Evolutionary conservation across 23 red algal genomes (phyloP).

Genomic region (Gracilaria domingensis): DNA sequence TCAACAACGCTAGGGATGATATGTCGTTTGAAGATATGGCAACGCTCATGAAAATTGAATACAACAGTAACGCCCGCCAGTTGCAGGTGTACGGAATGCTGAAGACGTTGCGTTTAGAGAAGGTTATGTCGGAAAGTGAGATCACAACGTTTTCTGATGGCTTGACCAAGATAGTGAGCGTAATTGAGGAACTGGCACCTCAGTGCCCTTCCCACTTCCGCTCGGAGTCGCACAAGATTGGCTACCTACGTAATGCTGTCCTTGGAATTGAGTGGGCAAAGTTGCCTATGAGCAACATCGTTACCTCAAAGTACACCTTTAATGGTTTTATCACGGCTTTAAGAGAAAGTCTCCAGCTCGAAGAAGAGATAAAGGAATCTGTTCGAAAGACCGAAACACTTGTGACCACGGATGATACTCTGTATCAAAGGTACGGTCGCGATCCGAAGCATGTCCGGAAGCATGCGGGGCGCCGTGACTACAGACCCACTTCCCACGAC

Average conservation of each 20-base stretch:
- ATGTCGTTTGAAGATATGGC: slow-evolving; percentile 64
- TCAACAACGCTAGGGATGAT: slow-evolving; percentile 56
- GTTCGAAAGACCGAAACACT: neutral
- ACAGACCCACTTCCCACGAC: too few species aligned
- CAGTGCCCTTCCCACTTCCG: slow-evolving; percentile 37
- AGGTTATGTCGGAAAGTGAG: slow-evolving; percentile 50
- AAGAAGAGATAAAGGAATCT: slow-evolving; percentile 17
- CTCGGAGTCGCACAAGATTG: slow-evolving; percentile 56
- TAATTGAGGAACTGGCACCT: slow-evolving; percentile 40
- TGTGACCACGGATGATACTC: neutral
- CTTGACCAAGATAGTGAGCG: slow-evolving; percentile 25
- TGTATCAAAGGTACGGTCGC: slow-evolving; percentile 60
- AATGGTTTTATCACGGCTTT: slow-evolving; percentile 64
- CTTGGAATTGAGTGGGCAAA: slow-evolving; percentile 22
- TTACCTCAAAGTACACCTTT: slow-evolving; percentile 45
- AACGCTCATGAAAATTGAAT: slow-evolving; percentile 44
- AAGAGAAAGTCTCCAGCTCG: slow-evolving; percentile 45
- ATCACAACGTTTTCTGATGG: slow-evolving; percentile 16
- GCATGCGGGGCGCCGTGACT: too few species aligned
- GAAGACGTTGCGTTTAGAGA: slow-evolving; percentile 23
- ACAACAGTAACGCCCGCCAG: slow-evolving; percentile 57
- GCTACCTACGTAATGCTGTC: slow-evolving; percentile 36
- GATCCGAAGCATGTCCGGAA: slow-evolving; percentile 48
- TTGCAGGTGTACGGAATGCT: slow-evolving; percentile 40
- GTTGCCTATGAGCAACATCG: slow-evolving; percentile 40